A percentile compares a stretch with the other conserved stretches of the same genome.
These are phyloP conservation scores for Barnettozyma botsteinii DNA, from an alignment of 805 yeast genomes.

Conservation along the genomic window DNA sequence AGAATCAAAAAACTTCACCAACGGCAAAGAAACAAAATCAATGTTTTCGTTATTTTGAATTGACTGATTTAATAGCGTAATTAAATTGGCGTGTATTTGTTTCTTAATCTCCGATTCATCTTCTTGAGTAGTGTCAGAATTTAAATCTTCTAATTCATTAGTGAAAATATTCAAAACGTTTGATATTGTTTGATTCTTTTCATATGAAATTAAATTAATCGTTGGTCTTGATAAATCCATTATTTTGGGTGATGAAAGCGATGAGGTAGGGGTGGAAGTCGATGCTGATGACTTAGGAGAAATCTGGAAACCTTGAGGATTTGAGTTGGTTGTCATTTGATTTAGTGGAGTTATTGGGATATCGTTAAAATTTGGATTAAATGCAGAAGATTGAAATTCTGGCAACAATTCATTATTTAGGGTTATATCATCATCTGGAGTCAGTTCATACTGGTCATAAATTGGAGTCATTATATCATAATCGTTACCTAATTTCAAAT, in stretches of 20 bases:
- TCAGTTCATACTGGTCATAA: background rate
- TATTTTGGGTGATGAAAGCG: conserved; percentile 5
- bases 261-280: no score
- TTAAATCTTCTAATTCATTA: conserved; percentile 15
- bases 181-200: conserved; percentile 7
- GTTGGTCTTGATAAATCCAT: conserved; percentile 7
- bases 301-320: conserved; percentile 18
- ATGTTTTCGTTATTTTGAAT: conserved; percentile 13
- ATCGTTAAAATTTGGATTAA: conserved; percentile 10
- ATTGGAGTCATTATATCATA: background rate
- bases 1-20: conserved; percentile 35
- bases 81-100: conserved; percentile 14
- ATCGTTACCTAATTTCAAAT: background rate
- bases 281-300: conserved; percentile 4
- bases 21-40: conserved; percentile 20
- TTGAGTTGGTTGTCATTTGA: conserved; percentile 17
- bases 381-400: conserved; percentile 13
- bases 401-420: conserved; percentile 8
- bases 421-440: background rate
- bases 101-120: conserved; percentile 7
- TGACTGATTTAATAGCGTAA: background rate
- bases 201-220: conserved; percentile 11
- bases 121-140: conserved; percentile 2
- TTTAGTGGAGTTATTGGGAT: conserved; percentile 21
- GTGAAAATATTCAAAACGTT: conserved; percentile 20